phyloP scores from a whole-genome alignment of 805 yeast genomes.

The Candida corydali region DNA sequence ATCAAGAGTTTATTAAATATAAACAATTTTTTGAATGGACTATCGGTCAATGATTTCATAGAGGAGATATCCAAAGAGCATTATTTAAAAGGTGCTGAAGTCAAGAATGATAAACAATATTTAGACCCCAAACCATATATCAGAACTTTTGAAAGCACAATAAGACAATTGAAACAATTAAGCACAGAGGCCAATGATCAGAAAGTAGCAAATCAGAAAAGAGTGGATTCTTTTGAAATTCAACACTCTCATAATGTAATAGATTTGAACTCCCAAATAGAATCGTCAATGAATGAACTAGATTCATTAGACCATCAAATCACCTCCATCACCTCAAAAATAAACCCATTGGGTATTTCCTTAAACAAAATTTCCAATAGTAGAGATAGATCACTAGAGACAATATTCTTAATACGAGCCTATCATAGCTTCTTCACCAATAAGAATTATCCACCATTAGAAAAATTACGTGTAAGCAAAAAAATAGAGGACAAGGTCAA shows the following conservation, averaged over 20 bases:
- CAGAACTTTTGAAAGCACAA: conserved; percentile 83
- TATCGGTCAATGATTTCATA: conserved; percentile 74
- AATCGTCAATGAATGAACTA: conserved; percentile 44
- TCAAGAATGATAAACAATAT: conserved; percentile 44
- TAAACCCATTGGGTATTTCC: conserved; percentile 67
- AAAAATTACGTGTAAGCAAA: conserved; percentile 48
- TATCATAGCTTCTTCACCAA: conserved; percentile 72
- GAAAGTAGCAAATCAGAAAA: conserved; percentile 49
- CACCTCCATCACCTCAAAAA: conserved; percentile 51
- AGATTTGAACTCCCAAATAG: conserved; percentile 46
- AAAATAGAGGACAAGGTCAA: conserved; percentile 48
- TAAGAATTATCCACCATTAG: conserved; percentile 53
- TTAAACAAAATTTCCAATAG: conserved; percentile 65
- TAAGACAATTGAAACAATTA: conserved; percentile 64
- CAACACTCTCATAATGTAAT: conserved; percentile 67
- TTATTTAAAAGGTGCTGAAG: conserved; percentile 46
- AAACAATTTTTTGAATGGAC: conserved; percentile 62
- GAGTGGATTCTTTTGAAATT: conserved; percentile 58
- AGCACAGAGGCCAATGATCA: conserved; percentile 50
- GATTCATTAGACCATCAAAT: conserved; percentile 49
- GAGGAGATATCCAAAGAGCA: conserved; percentile 75
- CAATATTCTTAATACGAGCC: conserved; percentile 69
- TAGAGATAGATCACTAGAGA: conserved; percentile 66
- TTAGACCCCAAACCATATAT: conserved; percentile 93
- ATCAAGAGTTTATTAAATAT: conserved; percentile 51